Conservation (phyloP, 768 basidiomycete genomes). For the Lanmaoa rubissima region DNA sequence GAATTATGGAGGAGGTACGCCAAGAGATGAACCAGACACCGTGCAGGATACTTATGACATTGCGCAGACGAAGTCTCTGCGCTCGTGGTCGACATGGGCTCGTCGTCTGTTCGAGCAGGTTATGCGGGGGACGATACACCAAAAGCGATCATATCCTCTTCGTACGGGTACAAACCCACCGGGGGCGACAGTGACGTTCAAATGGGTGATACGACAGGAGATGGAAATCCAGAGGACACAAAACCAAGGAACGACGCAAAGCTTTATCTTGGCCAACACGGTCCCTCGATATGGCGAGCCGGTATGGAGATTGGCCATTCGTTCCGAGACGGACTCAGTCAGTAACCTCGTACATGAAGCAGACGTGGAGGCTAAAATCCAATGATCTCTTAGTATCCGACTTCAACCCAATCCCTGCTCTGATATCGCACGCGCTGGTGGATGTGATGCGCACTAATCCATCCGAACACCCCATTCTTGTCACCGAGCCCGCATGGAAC, state of each 20-base stretch:
- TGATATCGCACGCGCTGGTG: slow-evolving; percentile 72
- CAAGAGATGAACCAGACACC: neutral
- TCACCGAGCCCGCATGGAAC: slow-evolving; percentile 98
- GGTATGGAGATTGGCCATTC: slow-evolving; percentile 87
- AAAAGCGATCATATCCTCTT: slow-evolving; percentile 85
- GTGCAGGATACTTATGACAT: slow-evolving; percentile 1
- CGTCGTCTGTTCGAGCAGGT: slow-evolving; percentile 86
- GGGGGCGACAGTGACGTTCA: slow-evolving; percentile 30
- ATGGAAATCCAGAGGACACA: slow-evolving; percentile 29
- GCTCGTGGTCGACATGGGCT: slow-evolving; percentile 91
- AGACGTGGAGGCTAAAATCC: neutral
- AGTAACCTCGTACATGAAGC: slow-evolving; percentile 25
- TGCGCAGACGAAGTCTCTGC: slow-evolving; percentile 91
- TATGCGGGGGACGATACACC: slow-evolving; percentile 98
- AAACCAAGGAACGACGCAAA: slow-evolving; percentile 50
- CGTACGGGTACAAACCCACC: slow-evolving; percentile 72
- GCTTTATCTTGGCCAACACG: slow-evolving; percentile 82
- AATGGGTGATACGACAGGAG: slow-evolving; percentile 42
- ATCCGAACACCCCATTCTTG: slow-evolving; percentile 85
- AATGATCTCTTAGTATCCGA: slow-evolving; percentile 54
- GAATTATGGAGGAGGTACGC: slow-evolving; percentile 82
- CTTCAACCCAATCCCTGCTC: slow-evolving; percentile 67
- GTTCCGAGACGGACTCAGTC: slow-evolving; percentile 81
- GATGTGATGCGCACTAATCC: slow-evolving; percentile 77
- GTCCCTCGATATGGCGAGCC: slow-evolving; percentile 87